These are phyloP conservation scores for Trichoderma harzianum DNA, from an alignment of 2,329 filamentous ascomycete genomes.

Conservation along the genomic window DNA sequence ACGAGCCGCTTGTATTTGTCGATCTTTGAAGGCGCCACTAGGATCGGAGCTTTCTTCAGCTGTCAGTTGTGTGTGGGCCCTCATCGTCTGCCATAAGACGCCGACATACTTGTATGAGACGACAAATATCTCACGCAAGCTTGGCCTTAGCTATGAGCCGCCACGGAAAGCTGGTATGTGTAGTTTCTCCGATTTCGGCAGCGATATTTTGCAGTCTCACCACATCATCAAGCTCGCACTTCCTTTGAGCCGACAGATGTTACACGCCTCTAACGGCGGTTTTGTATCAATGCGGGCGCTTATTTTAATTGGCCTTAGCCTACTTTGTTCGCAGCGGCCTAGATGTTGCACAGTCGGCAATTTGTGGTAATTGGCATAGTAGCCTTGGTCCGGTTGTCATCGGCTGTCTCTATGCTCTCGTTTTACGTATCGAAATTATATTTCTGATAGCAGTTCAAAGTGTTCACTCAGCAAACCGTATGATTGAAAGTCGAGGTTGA, in stretches of 20 bases:
- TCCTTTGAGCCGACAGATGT: background rate
- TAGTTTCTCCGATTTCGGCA: background rate
- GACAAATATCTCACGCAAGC: background rate
- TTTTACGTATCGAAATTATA: background rate
- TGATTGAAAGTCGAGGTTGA: background rate
- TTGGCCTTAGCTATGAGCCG: background rate
- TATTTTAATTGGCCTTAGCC: background rate
- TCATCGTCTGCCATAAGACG: background rate
- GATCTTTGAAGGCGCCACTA: background rate
- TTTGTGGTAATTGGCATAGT: background rate
- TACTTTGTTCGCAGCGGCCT: background rate
- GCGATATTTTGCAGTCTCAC: background rate
- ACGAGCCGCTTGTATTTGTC: background rate
- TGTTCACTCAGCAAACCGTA: background rate
- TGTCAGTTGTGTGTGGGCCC: background rate
- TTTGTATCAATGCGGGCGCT: background rate
- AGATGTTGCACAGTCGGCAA: background rate
- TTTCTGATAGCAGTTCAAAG: fast-evolving
- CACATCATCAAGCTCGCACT: background rate
- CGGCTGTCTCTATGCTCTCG: background rate
- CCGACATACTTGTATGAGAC: background rate
- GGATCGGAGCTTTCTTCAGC: background rate
- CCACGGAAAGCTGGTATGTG: background rate
- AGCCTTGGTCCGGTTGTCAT: background rate
- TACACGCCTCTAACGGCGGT: background rate